Evolutionary conservation across 1,284 basidiomycete genomes (phyloP), one percentile per base, ranked within the genome.

Genomic region (Mycocalia duriaeana): DNA sequence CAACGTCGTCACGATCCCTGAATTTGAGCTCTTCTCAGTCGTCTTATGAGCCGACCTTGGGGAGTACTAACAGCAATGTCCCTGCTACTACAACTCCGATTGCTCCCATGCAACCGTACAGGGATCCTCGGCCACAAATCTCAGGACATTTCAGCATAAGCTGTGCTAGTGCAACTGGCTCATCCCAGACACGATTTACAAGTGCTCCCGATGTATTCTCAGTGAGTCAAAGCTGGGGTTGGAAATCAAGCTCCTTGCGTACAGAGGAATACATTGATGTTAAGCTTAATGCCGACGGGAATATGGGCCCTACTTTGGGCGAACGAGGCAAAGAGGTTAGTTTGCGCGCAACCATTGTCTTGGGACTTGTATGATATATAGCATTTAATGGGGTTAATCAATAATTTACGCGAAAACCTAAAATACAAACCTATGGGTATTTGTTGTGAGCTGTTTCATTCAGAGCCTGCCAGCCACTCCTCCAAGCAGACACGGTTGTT

Each of bases 131-230:
- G 16, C 59, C 76, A 25, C 67, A 75, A 5, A 73, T 90, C 34
- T 73, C 77, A 14, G 86, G 85, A 3, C 92, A 91, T 65, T 96
- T 97, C 59, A 79, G 80, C 38, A 85, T 96, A 51, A 81, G 81
- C 49, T 94, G 92, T 59, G 81, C 88, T 1, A 88, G 81, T 46
- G 82, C 86, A 9, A 83, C 89, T 5, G 92, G 94, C 5, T 82
- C 85, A 3, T 85, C 85, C 19, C 73, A 93, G 57, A 93, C 91
- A 39, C 77, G 84, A 40, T 96, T 96, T 62, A 79, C 82, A 48
- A 92, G 89, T 50, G 81, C 85, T 1, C 94, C 93, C 2, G 93
- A 96, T 62, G 76, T 80, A 41, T 96, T 97, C 60, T 76, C 82
- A 19, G 75, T 93, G 40, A 78, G 78, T 52, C 83, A 86, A 68